Base-by-base conservation (phyloP, 2,329 filamentous ascomycete genomes). In the Talaromyces albobiverticillius region DNA sequence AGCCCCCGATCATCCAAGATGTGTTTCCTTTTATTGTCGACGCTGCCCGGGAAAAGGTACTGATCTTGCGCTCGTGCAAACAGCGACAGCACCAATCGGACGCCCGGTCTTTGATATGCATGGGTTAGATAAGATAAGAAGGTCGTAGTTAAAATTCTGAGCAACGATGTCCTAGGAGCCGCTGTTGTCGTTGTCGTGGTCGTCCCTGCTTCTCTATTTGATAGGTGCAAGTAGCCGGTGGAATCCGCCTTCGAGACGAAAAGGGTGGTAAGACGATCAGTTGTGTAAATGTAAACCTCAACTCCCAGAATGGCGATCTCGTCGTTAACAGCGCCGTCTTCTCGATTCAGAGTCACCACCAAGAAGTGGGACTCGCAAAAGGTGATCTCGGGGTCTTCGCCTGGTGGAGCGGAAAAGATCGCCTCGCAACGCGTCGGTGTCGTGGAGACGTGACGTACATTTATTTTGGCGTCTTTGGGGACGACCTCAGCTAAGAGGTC, bases 171-270 rank as follows among this genome's bases (percentile, higher is more conserved):
- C 79, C 61, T 81, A 14, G 85, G 82, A 0, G 89, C 14, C 16
- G 53, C 16, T 2, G 46, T 22, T 76, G 16, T 63, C 47, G 45
- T 82, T 75, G 36, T 4, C 4, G 20, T n/a, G n/a, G n/a, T n/a
- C n/a, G n/a, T n/a, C n/a, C n/a, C n/a, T n/a, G n/a, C n/a, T n/a
- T n/a, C 14, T 11, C 31, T 4, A 14, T 31, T 49, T 32, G 92
- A 76, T 2, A 87, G 77, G 60, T 85, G 78, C 9, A 96, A 75
- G 67, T 90, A 95, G 22, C 95, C 94, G 0, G 93, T 96, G 9
- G 94, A 96, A 74, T 99, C 94, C 46, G 94, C 94, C 72, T 99
- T 99, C 59, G 92, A 93, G 22, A 99, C 87, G 69, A 99, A 99
- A 51, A 97, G 81, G 3, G 89, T 96, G 1, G 88, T 95, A 22